Conservation (phyloP, 2,329 filamentous ascomycete species). For the Annulohypoxylon truncatum region DNA sequence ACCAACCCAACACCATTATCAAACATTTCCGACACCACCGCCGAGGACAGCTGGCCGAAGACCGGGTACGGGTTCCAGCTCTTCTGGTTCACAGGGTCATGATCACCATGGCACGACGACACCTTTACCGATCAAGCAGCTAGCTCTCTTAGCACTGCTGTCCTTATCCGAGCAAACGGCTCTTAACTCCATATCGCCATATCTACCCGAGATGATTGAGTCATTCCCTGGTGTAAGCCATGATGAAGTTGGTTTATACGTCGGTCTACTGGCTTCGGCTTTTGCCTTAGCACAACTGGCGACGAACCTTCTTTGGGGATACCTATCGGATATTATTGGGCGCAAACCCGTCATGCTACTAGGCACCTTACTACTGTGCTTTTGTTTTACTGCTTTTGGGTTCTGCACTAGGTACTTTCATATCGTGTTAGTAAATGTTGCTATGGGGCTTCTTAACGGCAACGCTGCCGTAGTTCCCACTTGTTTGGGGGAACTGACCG, state of each 20-base stretch:
- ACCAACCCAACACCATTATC: conserved; percentile 71
- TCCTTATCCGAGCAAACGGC: conserved; percentile 95
- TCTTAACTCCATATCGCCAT: conserved; percentile 94
- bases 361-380: conserved; percentile 84
- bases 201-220: conserved; percentile 91
- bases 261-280: conserved; percentile 87
- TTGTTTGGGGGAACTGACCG: conserved; percentile 93
- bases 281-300: conserved; percentile 93
- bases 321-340: conserved; percentile 81
- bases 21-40: conserved; percentile 82
- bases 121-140: conserved; percentile 84
- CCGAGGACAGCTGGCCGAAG: conserved; percentile 70
- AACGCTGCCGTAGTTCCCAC: conserved; percentile 96
- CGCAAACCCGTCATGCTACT: conserved; percentile 84
- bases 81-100: conserved; percentile 46
- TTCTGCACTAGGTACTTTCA: conserved; percentile 87
- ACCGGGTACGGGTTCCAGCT: conserved; percentile 49
- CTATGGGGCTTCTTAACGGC: conserved; percentile 94
- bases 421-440: conserved; percentile 82
- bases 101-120: conserved; percentile 66
- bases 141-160: conserved; percentile 86
- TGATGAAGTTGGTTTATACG: conserved; percentile 82
- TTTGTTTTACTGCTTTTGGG: conserved; percentile 87
- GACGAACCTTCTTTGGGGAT: conserved; percentile 93
- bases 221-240: conserved; percentile 83